Evolutionary conservation across 2,329 filamentous ascomycete species (phyloP).

Genomic region (Hymenoscyphus albidus): DNA sequence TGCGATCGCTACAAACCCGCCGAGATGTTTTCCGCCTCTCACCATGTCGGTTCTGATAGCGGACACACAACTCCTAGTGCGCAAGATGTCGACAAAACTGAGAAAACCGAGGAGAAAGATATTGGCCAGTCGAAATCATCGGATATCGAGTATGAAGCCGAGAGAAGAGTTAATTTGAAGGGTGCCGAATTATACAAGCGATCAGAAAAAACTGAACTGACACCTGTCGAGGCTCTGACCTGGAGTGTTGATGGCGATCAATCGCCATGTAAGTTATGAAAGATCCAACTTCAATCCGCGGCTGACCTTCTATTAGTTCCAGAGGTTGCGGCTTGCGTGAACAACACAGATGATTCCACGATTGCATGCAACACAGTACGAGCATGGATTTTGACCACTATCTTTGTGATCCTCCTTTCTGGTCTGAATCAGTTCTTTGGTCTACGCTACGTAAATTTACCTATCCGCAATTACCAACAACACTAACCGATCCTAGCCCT

Average conservation of each 20-base stretch:
- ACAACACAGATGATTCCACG: slow-evolving; percentile 33
- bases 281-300: not conserved
- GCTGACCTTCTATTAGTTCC: slow-evolving; percentile 30
- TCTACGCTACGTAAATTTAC: slow-evolving; percentile 11
- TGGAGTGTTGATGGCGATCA: slow-evolving; percentile 39
- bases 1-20: not conserved
- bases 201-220: slow-evolving; percentile 34
- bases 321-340: slow-evolving; percentile 38
- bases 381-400: slow-evolving; percentile 51
- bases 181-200: slow-evolving; percentile 19
- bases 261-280: slow-evolving; percentile 35
- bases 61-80: not conserved
- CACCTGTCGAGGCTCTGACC: slow-evolving; percentile 36
- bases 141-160: slow-evolving; percentile 4
- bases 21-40: slow-evolving; percentile 11
- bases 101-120: not conserved
- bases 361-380: slow-evolving; percentile 42
- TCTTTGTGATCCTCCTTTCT: slow-evolving; percentile 33
- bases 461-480: not conserved
- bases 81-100: not conserved
- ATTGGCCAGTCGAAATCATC: not conserved
- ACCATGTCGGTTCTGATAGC: not conserved
- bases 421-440: slow-evolving; percentile 22
- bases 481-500: slow-evolving; percentile 4
- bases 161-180: not conserved